Base-by-base conservation (phyloP, 2,329 filamentous ascomycete genomes). In the Fusarium nelsonii region DNA sequence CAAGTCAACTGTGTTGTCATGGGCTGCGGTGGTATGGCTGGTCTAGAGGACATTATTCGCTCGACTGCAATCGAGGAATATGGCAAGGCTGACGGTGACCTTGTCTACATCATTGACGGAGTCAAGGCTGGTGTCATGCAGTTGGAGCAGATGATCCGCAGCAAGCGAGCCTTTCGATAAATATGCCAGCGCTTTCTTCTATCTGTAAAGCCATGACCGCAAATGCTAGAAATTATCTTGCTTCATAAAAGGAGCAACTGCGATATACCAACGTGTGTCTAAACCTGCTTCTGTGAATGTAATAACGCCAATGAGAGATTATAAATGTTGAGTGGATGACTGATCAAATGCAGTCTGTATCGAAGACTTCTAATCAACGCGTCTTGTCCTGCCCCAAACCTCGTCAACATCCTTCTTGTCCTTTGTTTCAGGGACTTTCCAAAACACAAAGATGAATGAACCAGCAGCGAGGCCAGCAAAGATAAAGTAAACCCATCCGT, bases 21-120 rank as follows among this genome's bases (percentile, higher is more conserved):
- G 82, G 94, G 94, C 0, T 97, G 94, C 77, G 94, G 92, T 4
- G 94, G 94, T 0, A 97, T 97, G 94, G 90, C 91, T 1, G 94
- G 94, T 0, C 85, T 97, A 80, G 91, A 96, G 72, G 84, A 88
- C 40, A 90, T 90, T 61, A 93, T 97, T 39, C 85, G 90, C 34
- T 84, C 87, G 43, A 91, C 91, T 1, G 91, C 92, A 36, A 74
- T 86, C 1, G 88, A 91, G 60, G 83, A 87, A 50, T 84, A 91
- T 58, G 91, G 91, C 2, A 78, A 84, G n/a, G 80, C 84, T 12
- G 83, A 84, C 45, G 91, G 82, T 56, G 81, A 82, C 34, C 73
- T 74, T 3, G 75, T 97, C 6, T 87, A 86, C 73, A 89, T 97
- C 65, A 83, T 97, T 8, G 94, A 97, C 78, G 94, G 93, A 0